Evolutionary conservation across 176 grass and related monocot genomes (phyloP), one percentile per base, ranked within the genome.

Genomic region (Carex parvula): DNA sequence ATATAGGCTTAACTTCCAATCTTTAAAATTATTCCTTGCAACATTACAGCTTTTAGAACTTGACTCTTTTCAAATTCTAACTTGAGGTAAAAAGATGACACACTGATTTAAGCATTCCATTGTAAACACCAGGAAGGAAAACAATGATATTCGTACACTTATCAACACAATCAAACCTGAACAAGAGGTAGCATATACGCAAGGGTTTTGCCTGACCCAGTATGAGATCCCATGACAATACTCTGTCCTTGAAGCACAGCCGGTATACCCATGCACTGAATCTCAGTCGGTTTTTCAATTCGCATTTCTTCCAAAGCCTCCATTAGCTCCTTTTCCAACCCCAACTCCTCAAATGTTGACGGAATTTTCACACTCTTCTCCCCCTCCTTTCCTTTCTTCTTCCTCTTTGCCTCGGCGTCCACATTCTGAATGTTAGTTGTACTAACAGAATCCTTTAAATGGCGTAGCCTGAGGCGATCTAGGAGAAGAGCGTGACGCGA

Each of bases 141-240:
- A 4, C 18, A 18, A 58, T 58, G 56, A 58, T 58, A 58, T 22
- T 2, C 17, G 21, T 22, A 61, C n/a, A 61, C 18, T 22, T 8
- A 9, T 61, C 1, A 61, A 61, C 5, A 44, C 24, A n/a, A 29
- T 20, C 41, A 33, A 54, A 95, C 95, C 95, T 98, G 95, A 54
- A 98, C 92, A 67, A 98, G 82, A 67, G 95, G 95, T 2, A 98
- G 83, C 86, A 98, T 39, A 85, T 98, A 98, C 3, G 95, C 95
- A 9, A 98, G 87, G 82, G 95, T 98, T 90, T 98, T 98, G 59
- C 95, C 95, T 0, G 95, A 98, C n/a, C 95, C 92, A 0, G 95
- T 98, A 86, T 98, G 95, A 32, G 95, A 98, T 24, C 95, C 92
- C 4, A 98, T 86, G 41, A 91, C 95, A 53, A 98, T 84, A 60